Evolutionary conservation across 1,139 yeast genomes (phyloP).

Genomic region (Blastobotrys serpentis): DNA sequence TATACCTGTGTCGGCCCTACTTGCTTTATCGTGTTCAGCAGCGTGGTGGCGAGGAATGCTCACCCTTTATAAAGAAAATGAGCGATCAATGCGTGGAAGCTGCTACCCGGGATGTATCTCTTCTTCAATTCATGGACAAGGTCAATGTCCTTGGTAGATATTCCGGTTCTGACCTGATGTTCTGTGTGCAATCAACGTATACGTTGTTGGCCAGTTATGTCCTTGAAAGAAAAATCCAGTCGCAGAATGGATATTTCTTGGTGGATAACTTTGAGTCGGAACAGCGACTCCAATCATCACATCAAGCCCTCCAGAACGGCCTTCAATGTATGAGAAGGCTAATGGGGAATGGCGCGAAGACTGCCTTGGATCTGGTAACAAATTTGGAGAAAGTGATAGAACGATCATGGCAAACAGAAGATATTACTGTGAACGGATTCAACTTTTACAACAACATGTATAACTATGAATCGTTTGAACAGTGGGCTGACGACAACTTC

Average conservation of each 20-base stretch:
- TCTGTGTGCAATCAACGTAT: slow-evolving; percentile 10
- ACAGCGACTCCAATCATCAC: background rate
- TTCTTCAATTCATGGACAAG: slow-evolving; percentile 11
- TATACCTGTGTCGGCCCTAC: slow-evolving; percentile 14
- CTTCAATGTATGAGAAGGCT: slow-evolving; percentile 1
- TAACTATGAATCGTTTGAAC: slow-evolving; percentile 5
- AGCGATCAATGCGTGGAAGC: slow-evolving; percentile 7
- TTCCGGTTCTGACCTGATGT: slow-evolving; percentile 12
- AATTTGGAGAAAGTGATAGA: slow-evolving; percentile 8
- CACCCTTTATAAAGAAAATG: slow-evolving; percentile 4
- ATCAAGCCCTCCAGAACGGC: slow-evolving; percentile 1
- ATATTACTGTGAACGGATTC: slow-evolving; percentile 1
- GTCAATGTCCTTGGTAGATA: slow-evolving; percentile 10
- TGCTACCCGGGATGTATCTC: slow-evolving; percentile 3
- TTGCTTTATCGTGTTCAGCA: slow-evolving; percentile 10
- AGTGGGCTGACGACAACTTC: slow-evolving; percentile 8
- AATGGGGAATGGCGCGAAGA: slow-evolving; percentile 2
- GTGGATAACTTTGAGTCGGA: background rate
- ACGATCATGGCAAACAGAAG: background rate
- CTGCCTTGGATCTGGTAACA: slow-evolving; percentile 6
- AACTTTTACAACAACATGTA: slow-evolving; percentile 8
- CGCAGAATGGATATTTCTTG: slow-evolving; percentile 5
- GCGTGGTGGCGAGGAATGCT: background rate
- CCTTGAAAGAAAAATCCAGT: background rate
- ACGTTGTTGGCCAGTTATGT: slow-evolving; percentile 5